A percentile compares a stretch with the other conserved stretches of the same genome.
These are phyloP conservation scores for Rhizopogon sp. DNA, from an alignment of 768 basidiomycete species.

Conservation along the genomic window DNA sequence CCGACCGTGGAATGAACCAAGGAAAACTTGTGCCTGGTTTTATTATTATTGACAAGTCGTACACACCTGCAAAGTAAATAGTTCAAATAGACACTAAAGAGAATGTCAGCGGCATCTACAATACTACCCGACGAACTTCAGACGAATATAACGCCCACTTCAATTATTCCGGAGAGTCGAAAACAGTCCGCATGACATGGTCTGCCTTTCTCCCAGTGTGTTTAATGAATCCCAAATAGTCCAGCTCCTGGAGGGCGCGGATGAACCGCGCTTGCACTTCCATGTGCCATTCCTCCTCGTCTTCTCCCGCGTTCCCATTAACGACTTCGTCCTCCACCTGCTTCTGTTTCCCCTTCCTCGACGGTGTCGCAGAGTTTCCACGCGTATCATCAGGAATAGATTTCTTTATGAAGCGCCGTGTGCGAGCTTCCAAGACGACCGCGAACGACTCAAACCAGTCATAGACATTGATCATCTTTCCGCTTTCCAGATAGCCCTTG, in stretches of 20 bases:
- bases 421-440: slow-evolving; percentile 58
- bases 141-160: slow-evolving; percentile 11
- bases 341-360: slow-evolving; percentile 20
- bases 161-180: slow-evolving; percentile 35
- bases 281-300: slow-evolving; percentile 50
- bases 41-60: too few species aligned
- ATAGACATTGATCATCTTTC: slow-evolving; percentile 79
- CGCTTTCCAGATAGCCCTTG: slow-evolving; percentile 70
- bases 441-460: slow-evolving; percentile 86
- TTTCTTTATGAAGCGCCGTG: slow-evolving; percentile 11
- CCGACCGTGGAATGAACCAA: too few species aligned
- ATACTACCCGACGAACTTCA: too few species aligned
- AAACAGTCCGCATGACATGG: slow-evolving; percentile 66
- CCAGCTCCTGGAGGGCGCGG: slow-evolving; percentile 75
- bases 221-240: slow-evolving; percentile 75
- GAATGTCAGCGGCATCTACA: too few species aligned
- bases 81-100: too few species aligned
- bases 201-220: slow-evolving; percentile 76
- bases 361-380: slow-evolving; percentile 13
- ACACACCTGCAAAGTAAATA: too few species aligned
- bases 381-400: neutral
- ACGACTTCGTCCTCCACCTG: slow-evolving; percentile 28
- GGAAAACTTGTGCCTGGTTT: too few species aligned
- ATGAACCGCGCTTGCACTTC: slow-evolving; percentile 77
- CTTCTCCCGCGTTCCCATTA: slow-evolving; percentile 18